Percentiles rank a stretch among this genome's conserved stretches.
These are phyloP conservation scores for Sophora flavescens DNA, from an alignment of 306 rosid genomes.

Conservation along the genomic window DNA sequence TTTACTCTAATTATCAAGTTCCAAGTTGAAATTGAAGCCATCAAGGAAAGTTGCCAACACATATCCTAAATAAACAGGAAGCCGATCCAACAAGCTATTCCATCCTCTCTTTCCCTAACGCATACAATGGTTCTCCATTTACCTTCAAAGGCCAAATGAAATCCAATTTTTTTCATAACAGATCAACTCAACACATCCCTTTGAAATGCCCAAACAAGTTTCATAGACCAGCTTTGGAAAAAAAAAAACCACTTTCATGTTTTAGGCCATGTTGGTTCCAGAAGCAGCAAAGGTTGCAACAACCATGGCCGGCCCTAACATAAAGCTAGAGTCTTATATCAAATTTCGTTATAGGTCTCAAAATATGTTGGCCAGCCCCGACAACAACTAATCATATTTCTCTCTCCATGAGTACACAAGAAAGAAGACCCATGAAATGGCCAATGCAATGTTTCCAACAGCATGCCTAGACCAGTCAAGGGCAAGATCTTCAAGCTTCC, in stretches of 20 bases:
- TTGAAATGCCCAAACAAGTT: constrained; percentile 26
- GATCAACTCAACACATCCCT: neutral
- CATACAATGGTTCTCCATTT: constrained; percentile 2
- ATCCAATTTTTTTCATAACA: neutral
- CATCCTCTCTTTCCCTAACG: constrained; percentile 24
- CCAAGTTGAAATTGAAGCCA: constrained; percentile 28
- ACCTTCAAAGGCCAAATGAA: constrained; percentile 14
- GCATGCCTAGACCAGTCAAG: constrained; percentile 71
- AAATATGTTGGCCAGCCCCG: no score
- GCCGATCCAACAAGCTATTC: constrained; percentile 4
- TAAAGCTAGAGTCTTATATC: no score
- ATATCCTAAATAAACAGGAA: constrained; percentile 25
- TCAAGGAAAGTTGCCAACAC: neutral
- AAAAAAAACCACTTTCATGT: neutral
- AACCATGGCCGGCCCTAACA: no score
- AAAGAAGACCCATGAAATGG: constrained; percentile 75
- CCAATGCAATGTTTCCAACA: constrained; percentile 75
- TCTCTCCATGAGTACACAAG: constrained; percentile 82
- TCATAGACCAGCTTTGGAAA: no score
- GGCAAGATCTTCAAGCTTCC: constrained; percentile 72
- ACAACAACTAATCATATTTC: constrained; percentile 77
- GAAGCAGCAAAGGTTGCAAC: constrained; percentile 15
- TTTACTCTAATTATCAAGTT: neutral
- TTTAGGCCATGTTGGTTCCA: neutral
- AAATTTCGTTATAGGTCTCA: no score